Evolutionary conservation across 805 yeast species (phyloP).

Genomic region (Candida sanyiensis): DNA sequence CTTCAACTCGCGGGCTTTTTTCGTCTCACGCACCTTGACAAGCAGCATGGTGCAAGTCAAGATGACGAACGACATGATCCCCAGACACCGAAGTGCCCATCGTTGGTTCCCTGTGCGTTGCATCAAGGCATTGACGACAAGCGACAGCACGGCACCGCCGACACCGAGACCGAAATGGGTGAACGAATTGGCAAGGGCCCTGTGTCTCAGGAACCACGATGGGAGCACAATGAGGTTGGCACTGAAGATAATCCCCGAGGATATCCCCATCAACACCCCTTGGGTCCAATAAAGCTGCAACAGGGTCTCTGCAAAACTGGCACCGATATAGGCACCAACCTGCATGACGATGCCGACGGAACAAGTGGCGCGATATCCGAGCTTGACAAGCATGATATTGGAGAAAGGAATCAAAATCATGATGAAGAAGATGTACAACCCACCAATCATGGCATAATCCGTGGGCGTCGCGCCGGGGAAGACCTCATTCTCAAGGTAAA

Average conservation of each 20-base stretch:
- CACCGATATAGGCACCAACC: conserved; percentile 43
- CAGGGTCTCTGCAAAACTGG: conserved; percentile 44
- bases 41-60: conserved; percentile 37
- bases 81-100: conserved; percentile 44
- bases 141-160: conserved; percentile 43
- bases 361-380: conserved; percentile 38
- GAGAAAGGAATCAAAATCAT: conserved; percentile 47
- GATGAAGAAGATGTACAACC: conserved; percentile 45
- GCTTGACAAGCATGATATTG: conserved; percentile 34
- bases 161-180: conserved; percentile 47
- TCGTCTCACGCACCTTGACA: conserved; percentile 40
- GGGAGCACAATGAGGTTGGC: conserved; percentile 47
- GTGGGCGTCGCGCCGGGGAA: conserved; percentile 47
- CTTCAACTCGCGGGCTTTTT: conserved; percentile 17
- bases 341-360: conserved; percentile 38
- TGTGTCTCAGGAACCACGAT: conserved; percentile 46
- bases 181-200: conserved; percentile 46
- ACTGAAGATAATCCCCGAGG: conserved; percentile 45
- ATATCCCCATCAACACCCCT: conserved; percentile 45
- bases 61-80: conserved; percentile 34
- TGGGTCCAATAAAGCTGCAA: conserved; percentile 49
- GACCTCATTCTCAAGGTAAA: conserved; percentile 34
- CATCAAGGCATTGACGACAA: conserved; percentile 38
- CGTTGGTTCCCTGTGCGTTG: conserved; percentile 35
- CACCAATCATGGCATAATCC: conserved; percentile 53